Percentiles rank a stretch among this genome's conserved stretches.
phyloP scores from a whole-genome alignment of 208 protist genomes.

The Jaenimonas drosophilae region DNA sequence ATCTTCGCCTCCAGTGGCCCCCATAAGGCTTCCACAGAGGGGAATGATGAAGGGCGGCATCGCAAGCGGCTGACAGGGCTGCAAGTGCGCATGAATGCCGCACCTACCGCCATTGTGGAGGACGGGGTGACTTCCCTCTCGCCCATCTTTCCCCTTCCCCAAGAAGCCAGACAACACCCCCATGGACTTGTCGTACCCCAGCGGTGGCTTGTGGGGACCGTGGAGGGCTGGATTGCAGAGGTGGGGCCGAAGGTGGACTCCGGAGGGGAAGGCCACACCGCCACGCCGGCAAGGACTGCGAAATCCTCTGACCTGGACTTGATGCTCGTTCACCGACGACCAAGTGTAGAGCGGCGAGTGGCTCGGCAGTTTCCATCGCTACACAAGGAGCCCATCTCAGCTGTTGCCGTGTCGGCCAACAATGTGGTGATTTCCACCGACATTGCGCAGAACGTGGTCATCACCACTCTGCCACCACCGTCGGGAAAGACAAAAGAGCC shows the following conservation, averaged over 20 bases:
- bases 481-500: too few relatives aligned
- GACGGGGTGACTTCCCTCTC: conserved; percentile 50
- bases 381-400: conserved; percentile 71
- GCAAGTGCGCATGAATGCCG: conserved; percentile 4
- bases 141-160: not conserved
- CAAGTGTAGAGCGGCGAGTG: conserved; percentile 2
- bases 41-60: not conserved
- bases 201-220: conserved; percentile 48
- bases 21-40: too few relatives aligned
- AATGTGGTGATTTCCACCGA: conserved; percentile 70
- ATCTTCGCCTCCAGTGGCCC: too few relatives aligned
- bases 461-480: conserved; percentile 32
- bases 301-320: not conserved
- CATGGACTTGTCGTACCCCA: conserved; percentile 34
- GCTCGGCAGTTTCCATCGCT: conserved; percentile 24
- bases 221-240: conserved; percentile 42
- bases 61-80: conserved; percentile 8
- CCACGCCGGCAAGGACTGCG: too few relatives aligned
- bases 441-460: conserved; percentile 72
- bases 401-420: conserved; percentile 43
- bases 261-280: too few relatives aligned
- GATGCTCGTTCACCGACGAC: conserved; percentile 6
- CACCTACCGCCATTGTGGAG: conserved; percentile 23
- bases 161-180: conserved; percentile 5
- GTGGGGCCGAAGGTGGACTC: too few relatives aligned